Evolutionary conservation across 164 flowering plant species (phyloP).

Genomic region (Macadamia integrifolia): DNA sequence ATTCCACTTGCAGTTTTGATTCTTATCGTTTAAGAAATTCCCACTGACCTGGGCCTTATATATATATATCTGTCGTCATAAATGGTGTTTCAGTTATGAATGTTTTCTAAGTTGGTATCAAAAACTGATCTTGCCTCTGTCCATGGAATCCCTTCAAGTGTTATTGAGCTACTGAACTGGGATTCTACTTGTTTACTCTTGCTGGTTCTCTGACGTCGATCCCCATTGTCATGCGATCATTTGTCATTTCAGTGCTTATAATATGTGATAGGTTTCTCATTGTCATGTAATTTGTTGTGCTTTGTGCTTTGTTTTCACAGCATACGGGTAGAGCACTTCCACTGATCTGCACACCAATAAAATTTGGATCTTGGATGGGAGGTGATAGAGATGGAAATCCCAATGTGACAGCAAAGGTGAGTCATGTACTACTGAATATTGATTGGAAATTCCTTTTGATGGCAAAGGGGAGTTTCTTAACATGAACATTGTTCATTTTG

Average conservation of each 20-base stretch:
- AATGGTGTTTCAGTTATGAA: not conserved
- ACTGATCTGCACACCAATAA: slow-evolving; percentile 82
- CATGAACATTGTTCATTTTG: not conserved
- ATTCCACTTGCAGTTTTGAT: not conserved
- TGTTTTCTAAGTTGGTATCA: not conserved
- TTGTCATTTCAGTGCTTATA: not conserved
- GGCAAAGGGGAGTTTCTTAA: slow-evolving; percentile 47
- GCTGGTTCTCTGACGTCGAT: not conserved
- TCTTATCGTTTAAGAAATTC: not conserved
- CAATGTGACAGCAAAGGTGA: slow-evolving; percentile 87
- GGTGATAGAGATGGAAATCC: slow-evolving; percentile 99
- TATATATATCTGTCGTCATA: not conserved
- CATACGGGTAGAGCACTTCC: slow-evolving; percentile 92
- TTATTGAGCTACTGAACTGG: not conserved
- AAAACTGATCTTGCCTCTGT: not conserved
- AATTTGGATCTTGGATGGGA: slow-evolving; percentile 99
- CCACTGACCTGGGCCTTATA: not conserved
- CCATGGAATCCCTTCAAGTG: not conserved
- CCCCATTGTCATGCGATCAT: not conserved
- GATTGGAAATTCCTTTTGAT: slow-evolving; percentile 97
- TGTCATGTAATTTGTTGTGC: slow-evolving; percentile 4
- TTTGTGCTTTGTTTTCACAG: slow-evolving; percentile 28
- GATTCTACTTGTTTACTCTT: not conserved
- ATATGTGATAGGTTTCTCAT: not conserved
- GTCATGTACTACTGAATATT: not conserved